Evolutionary conservation across 768 basidiomycete species (phyloP).

Genomic region (Rhodotorula taiwanensis): DNA sequence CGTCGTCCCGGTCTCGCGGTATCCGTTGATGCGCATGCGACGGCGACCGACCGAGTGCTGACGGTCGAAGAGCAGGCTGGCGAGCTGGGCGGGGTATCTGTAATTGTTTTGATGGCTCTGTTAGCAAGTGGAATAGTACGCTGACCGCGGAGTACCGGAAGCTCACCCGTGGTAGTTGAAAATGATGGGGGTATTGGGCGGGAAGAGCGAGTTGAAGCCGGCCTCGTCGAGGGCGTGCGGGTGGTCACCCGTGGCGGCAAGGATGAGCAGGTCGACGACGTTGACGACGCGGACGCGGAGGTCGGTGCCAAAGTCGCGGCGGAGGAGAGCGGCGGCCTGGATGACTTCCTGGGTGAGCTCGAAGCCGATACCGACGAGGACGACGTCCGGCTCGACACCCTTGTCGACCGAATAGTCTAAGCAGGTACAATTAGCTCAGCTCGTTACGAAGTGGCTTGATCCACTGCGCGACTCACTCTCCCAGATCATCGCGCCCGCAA

Average conservation of each 20-base stretch:
- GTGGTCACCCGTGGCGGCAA: slow-evolving; percentile 61
- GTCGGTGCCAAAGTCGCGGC: slow-evolving; percentile 56
- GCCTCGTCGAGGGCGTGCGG: slow-evolving; percentile 63
- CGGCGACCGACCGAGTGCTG: slow-evolving; percentile 35
- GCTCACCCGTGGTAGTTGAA: slow-evolving; percentile 60
- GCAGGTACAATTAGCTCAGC: no score
- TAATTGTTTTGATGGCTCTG: no score
- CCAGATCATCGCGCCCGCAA: slow-evolving; percentile 82
- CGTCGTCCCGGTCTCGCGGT: slow-evolving; percentile 53
- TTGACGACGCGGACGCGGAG: slow-evolving; percentile 82
- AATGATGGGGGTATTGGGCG: slow-evolving; percentile 59
- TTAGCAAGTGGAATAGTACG: background rate
- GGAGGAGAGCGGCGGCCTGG: slow-evolving; percentile 72
- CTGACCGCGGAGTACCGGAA: slow-evolving; percentile 45
- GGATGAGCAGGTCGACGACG: slow-evolving; percentile 80
- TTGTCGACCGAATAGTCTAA: slow-evolving; percentile 38
- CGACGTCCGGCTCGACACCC: slow-evolving; percentile 49
- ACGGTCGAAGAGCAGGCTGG: slow-evolving; percentile 37
- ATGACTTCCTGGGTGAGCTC: slow-evolving; percentile 85
- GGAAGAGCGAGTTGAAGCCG: slow-evolving; percentile 66
- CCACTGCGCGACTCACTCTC: slow-evolving; percentile 49
- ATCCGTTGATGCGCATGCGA: slow-evolving; percentile 37
- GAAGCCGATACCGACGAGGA: slow-evolving; percentile 71
- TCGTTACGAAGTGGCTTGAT: slow-evolving; percentile 46
- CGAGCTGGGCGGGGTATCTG: slow-evolving; percentile 17